Evolutionary conservation across 192 early-diverging fungal species (phyloP).

Genomic region (Gryganskiella cystojenkinii): DNA sequence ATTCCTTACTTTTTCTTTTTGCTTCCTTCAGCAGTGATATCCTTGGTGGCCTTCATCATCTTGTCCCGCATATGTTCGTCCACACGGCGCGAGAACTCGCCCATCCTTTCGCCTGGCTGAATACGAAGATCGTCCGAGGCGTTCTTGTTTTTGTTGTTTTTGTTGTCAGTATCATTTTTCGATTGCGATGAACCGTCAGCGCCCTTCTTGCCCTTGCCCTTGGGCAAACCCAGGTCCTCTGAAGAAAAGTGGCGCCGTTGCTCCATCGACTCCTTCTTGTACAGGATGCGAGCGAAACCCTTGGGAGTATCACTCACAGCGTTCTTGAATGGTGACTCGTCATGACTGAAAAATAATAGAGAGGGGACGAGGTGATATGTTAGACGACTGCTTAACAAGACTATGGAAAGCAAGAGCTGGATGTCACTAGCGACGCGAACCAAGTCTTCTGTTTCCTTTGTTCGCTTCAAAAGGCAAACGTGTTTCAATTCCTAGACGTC

Average conservation of each 20-base stretch:
- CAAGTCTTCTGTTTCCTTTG: too few species aligned
- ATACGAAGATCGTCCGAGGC: conserved; percentile 32
- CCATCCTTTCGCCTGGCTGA: conserved; percentile 57
- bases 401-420: too few species aligned
- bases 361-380: background rate
- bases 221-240: conserved; percentile 12
- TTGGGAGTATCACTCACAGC: conserved; percentile 54
- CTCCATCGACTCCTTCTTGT: conserved; percentile 47
- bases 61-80: conserved; percentile 54
- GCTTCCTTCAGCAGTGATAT: conserved; percentile 46
- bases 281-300: conserved; percentile 54
- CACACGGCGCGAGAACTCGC: conserved; percentile 59
- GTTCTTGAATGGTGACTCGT: conserved; percentile 54
- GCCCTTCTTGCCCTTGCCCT: conserved; percentile 5
- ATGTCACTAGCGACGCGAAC: too few species aligned
- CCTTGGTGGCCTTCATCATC: conserved; percentile 48
- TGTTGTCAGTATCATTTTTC: background rate
- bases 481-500: background rate
- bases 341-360: conserved; percentile 9
- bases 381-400: too few species aligned
- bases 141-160: conserved; percentile 9
- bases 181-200: background rate
- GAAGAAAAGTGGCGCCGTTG: conserved; percentile 17
- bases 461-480: too few species aligned
- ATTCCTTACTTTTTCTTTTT: conserved; percentile 58